phyloP scores from a whole-genome alignment of 345 rosid species.

The Populus euphratica region DNA sequence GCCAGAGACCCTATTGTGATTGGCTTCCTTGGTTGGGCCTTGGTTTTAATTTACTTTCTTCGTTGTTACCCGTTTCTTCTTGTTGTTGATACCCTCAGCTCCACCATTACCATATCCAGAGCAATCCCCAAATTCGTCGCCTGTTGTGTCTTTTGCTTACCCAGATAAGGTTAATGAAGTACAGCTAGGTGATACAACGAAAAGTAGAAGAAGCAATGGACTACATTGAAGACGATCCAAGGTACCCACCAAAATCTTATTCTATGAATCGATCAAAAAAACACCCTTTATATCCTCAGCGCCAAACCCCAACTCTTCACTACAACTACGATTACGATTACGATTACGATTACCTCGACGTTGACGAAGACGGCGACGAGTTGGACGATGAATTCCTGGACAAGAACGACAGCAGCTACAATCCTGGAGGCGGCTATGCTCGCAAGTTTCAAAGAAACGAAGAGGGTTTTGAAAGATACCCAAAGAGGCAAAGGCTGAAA shows the following conservation, averaged over 20 bases:
- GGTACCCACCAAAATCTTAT: constrained; percentile 30
- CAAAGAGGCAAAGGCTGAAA: constrained; percentile 39
- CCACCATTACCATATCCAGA: too few relatives aligned
- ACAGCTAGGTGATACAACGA: not conserved
- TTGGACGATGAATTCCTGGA: constrained; percentile 14
- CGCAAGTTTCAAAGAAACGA: constrained; percentile 17
- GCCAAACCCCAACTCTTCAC: constrained; percentile 9
- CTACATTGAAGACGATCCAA: constrained; percentile 24
- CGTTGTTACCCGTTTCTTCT: too few relatives aligned
- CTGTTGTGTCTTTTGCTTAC: too few relatives aligned
- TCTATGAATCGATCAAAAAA: constrained; percentile 26
- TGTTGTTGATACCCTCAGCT: too few relatives aligned
- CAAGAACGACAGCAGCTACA: constrained; percentile 1
- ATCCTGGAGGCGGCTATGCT: constrained; percentile 10
- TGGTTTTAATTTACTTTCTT: too few relatives aligned
- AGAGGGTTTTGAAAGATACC: constrained; percentile 29
- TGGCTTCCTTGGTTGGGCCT: too few relatives aligned
- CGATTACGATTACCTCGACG: constrained; percentile 23
- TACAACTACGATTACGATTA: constrained; percentile 10
- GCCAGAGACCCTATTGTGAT: too few relatives aligned
- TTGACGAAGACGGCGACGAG: constrained; percentile 19
- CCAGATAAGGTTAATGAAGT: not conserved
- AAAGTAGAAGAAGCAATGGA: constrained; percentile 15
- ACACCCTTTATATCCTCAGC: constrained; percentile 24
- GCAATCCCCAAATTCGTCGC: too few relatives aligned